Conservation (phyloP, 345 rosid genomes). For the Crucihimalaya himalaica region DNA sequence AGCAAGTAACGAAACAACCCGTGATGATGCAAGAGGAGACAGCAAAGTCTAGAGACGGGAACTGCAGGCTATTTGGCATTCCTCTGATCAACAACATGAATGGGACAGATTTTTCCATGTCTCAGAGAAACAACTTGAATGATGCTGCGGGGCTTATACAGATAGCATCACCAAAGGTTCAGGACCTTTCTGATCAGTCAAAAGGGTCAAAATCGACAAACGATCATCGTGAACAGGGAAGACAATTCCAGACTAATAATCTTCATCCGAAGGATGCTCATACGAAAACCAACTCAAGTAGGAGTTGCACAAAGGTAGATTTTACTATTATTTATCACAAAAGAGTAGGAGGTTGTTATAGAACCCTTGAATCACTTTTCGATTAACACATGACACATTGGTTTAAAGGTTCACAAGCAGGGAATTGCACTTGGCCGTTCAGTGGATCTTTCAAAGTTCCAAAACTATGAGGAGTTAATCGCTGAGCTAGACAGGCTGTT, state of each 20-base stretch:
- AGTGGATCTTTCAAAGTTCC: conserved; percentile 77
- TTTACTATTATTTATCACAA: not conserved
- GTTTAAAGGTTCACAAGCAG: conserved; percentile 70
- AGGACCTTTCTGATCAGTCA: conserved; percentile 44
- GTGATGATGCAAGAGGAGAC: conserved; percentile 43
- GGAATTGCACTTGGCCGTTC: conserved; percentile 80
- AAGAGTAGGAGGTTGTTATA: not conserved
- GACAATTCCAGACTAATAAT: conserved; percentile 39
- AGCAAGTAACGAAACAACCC: conserved; percentile 42
- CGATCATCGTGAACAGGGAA: conserved; percentile 49
- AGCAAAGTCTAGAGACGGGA: conserved; percentile 51
- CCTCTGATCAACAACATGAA: conserved; percentile 51
- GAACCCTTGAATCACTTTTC: not conserved
- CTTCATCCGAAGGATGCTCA: conserved; percentile 47
- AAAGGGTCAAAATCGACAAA: conserved; percentile 45
- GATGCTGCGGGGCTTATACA: conserved; percentile 32
- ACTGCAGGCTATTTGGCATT: conserved; percentile 78
- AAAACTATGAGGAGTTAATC: conserved; percentile 61
- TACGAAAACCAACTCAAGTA: conserved; percentile 46
- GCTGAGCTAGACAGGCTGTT: conserved; percentile 73
- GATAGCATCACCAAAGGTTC: conserved; percentile 39
- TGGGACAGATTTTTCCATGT: conserved; percentile 36
- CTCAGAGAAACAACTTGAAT: conserved; percentile 36
- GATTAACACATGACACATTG: not conserved
- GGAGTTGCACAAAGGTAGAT: conserved; percentile 77